Evolutionary conservation across 306 rosid genomes (phyloP).

Genomic region (Fagus sylvatica): DNA sequence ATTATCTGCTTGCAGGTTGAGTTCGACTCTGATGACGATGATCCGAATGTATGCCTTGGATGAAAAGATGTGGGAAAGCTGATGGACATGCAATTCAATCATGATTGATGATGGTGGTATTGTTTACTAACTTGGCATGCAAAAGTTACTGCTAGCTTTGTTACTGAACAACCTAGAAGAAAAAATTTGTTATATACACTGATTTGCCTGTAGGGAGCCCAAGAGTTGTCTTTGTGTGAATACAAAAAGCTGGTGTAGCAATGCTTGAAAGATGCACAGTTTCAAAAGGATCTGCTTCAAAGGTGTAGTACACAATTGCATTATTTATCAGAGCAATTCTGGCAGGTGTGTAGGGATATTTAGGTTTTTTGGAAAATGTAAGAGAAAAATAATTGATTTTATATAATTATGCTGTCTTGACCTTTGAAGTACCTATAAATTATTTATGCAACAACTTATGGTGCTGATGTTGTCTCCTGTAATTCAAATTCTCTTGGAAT

Average conservation of each 20-base stretch:
- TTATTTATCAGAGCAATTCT: conserved; percentile 4
- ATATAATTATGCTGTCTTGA: not conserved
- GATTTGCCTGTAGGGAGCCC: not conserved
- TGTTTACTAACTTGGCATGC: conserved; percentile 7
- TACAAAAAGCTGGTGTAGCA: not conserved
- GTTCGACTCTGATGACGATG: conserved; percentile 52
- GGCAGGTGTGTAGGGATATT: not conserved
- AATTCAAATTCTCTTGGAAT: not conserved
- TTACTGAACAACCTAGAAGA: conserved; percentile 11
- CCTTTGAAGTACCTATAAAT: not conserved
- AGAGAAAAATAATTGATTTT: not conserved
- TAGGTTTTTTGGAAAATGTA: not conserved
- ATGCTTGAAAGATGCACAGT: not conserved
- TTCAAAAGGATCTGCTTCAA: not conserved
- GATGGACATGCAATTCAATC: conserved; percentile 9
- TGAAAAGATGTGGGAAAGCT: conserved; percentile 30
- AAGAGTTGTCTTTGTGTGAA: not conserved
- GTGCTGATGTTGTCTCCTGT: not conserved
- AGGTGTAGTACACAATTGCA: not conserved
- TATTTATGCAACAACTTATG: not conserved
- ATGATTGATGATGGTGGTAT: not conserved
- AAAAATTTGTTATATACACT: not conserved
- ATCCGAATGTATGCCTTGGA: conserved; percentile 43
- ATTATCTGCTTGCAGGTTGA: conserved; percentile 35
- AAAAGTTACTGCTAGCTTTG: not conserved